A percentile compares a stretch with the other conserved stretches of the same genome.
phyloP scores from a whole-genome alignment of 768 basidiomycete genomes.

The Serendipita sp. region DNA sequence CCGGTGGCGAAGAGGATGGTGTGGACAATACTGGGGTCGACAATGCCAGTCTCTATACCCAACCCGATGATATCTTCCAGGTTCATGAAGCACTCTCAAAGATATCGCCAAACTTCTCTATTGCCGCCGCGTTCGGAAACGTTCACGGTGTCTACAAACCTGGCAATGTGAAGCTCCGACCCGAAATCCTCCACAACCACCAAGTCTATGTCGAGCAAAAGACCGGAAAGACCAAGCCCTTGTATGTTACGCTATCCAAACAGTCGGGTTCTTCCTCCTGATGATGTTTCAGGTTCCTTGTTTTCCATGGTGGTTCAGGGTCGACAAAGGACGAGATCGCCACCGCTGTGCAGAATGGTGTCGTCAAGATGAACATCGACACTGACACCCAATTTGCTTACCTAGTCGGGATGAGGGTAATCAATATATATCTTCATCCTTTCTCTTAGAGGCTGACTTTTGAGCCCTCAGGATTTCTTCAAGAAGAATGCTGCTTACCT shows the following conservation, averaged over 20 bases:
- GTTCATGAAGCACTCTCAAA: conserved; percentile 70
- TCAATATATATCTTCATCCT: conserved; percentile 11
- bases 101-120: conserved; percentile 87
- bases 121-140: conserved; percentile 96
- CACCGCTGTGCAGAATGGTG: conserved; percentile 80
- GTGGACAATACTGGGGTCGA: conserved; percentile 96
- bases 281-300: conserved; percentile 57
- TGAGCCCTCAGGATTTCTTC: conserved; percentile 55
- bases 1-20: conserved; percentile 98
- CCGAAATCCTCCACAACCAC: conserved; percentile 83
- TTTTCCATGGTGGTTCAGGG: conserved; percentile 99
- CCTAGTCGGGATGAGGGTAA: conserved; percentile 62
- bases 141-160: conserved; percentile 99
- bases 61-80: conserved; percentile 90
- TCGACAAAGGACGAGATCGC: conserved; percentile 92
- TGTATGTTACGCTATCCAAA: conserved; percentile 37
- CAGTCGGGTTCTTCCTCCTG: neutral
- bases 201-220: conserved; percentile 60
- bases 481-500: conserved; percentile 77
- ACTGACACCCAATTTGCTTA: conserved; percentile 93
- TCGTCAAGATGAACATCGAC: conserved; percentile 99
- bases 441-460: neutral
- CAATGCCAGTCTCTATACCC: conserved; percentile 88
- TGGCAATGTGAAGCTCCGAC: conserved; percentile 88
- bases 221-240: conserved; percentile 56